A percentile compares a stretch with the other conserved stretches of the same genome.
Evolutionary conservation across 768 basidiomycete genomes (phyloP).

Genomic region (Termitomyces sp.): DNA sequence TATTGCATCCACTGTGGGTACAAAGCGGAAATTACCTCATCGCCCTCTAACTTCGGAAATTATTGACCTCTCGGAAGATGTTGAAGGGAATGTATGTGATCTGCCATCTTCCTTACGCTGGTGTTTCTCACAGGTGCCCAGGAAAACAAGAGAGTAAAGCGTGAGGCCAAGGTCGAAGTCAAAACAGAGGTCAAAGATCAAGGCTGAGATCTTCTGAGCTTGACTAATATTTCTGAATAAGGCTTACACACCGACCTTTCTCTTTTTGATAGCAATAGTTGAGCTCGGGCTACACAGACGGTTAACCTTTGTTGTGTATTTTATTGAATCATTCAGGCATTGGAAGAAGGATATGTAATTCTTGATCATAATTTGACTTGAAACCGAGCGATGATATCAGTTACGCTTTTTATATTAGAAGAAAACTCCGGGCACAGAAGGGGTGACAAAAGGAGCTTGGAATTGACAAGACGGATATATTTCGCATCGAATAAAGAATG

Average conservation of each 20-base stretch:
- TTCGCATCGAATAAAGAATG: background rate
- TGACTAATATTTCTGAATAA: background rate
- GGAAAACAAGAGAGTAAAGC: background rate
- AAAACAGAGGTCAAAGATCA: background rate
- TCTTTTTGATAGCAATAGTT: background rate
- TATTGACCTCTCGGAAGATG: background rate
- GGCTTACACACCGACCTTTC: background rate
- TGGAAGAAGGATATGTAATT: too few species aligned
- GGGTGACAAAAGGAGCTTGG: too few species aligned
- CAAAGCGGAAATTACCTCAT: background rate
- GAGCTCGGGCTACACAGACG: background rate
- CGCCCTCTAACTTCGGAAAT: background rate
- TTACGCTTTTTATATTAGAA: too few species aligned
- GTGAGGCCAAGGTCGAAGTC: background rate
- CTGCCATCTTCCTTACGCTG: background rate
- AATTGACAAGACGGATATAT: background rate
- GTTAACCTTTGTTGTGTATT: too few species aligned
- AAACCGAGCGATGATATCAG: too few species aligned
- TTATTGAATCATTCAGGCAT: too few species aligned
- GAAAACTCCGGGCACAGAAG: too few species aligned
- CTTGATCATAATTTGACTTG: too few species aligned
- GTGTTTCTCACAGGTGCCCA: background rate
- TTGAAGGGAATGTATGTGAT: background rate
- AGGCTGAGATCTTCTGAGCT: background rate
- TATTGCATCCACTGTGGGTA: background rate